Evolutionary conservation across 2,329 filamentous ascomycete genomes (phyloP), one percentile per base, ranked within the genome.

Genomic region (Bipolaris oryzae): DNA sequence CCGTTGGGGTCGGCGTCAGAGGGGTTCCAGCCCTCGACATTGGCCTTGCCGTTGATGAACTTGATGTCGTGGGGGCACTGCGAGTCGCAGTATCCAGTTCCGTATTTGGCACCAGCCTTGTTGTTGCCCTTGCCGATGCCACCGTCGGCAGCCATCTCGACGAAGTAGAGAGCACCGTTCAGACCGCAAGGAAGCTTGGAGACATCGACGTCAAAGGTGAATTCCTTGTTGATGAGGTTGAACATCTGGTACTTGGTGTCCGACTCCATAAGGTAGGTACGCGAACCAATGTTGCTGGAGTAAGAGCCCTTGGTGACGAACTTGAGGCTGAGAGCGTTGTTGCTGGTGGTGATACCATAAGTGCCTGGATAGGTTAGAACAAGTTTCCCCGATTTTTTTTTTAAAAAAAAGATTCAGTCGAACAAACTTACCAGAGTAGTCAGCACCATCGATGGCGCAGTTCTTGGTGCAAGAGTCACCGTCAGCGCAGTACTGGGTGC

Each of bases 161-260:
- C 79, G 39, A 89, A 74, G 73, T 75, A 76, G 48, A 74, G 59
- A 62, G 74, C 74, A 52, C 88, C 88, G 75, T 91, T 91, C 57
- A 91, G 77, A 58, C 89, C 89, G 68, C 89, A 91, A 57, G 84
- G 83, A 18, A 89, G 79, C 65, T 83, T 82, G 38, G 87, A 89
- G 42, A 89, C 71, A 56, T 78, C 75, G 23, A 78, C 75, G 33
- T 78, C 76, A 58, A 78, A 76, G 55, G 75, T 76, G 65, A 78
- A 78, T 61, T 78, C 76, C 63, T 78, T 74, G 62, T 71, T 70
- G 58, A 77, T 68, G 49, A 77, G 60, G 65, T 77, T 76, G 72
- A 77, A 77, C 68, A 77, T 75, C 65, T 77, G 70, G 67, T 78
- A 78, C 66, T 76, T 76, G 64, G 59, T 71, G 57, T 76, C 74